Evolutionary conservation across 345 rosid genomes (phyloP).

Genomic region (Angophora floribunda): DNA sequence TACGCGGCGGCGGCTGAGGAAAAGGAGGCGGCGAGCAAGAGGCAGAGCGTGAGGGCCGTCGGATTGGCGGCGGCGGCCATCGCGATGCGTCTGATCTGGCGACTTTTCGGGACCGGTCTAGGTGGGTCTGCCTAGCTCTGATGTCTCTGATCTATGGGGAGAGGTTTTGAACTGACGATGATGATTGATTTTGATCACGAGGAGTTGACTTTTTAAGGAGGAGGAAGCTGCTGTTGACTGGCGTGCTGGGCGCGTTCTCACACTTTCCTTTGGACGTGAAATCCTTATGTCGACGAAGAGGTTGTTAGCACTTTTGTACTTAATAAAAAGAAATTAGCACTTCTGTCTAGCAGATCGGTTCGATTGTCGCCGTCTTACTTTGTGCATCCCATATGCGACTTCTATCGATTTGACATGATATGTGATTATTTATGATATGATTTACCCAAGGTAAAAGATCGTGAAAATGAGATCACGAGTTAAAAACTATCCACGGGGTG

Average conservation of each 20-base stretch:
- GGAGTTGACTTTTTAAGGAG: background rate
- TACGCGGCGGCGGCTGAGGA: constrained; percentile 10
- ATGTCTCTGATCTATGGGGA: background rate
- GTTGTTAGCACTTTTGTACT: background rate
- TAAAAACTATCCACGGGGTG: background rate
- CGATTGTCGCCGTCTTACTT: background rate
- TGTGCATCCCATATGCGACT: background rate
- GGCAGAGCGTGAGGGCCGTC: constrained; percentile 5
- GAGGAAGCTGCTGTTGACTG: background rate
- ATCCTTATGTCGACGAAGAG: background rate
- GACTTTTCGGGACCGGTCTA: background rate
- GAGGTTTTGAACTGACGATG: background rate
- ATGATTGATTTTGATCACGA: background rate
- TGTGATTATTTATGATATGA: background rate
- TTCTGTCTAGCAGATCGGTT: background rate
- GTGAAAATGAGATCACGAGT: background rate
- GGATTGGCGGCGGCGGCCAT: background rate
- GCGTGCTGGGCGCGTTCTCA: background rate
- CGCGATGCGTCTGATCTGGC: background rate
- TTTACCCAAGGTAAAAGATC: no score
- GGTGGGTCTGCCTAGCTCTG: background rate
- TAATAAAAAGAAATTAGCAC: background rate
- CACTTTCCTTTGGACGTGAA: background rate
- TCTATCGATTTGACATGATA: background rate
- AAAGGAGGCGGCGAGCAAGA: constrained; percentile 6